Evolutionary conservation across 805 yeast genomes (phyloP).

Genomic region (Pichia nanzhaoensis): DNA sequence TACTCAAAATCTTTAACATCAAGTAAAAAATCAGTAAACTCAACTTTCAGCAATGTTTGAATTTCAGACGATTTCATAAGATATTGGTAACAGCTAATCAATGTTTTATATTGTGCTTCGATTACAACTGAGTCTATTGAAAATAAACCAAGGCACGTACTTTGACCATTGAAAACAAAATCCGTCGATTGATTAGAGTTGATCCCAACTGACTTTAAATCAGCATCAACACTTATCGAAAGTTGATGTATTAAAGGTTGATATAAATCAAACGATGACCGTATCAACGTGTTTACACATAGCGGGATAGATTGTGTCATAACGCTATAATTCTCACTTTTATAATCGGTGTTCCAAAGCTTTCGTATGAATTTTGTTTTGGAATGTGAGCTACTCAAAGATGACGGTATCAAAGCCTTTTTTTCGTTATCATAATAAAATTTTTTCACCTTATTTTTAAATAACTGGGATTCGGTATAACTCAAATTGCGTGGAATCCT

Average conservation of each 20-base stretch:
- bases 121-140: background rate
- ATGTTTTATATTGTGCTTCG: background rate
- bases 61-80: background rate
- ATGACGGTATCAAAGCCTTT: slow-evolving; percentile 6
- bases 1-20: slow-evolving; percentile 10
- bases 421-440: slow-evolving; percentile 5
- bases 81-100: background rate
- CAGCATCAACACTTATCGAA: background rate
- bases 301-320: slow-evolving; percentile 6
- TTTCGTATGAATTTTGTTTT: slow-evolving; percentile 2
- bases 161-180: slow-evolving; percentile 8
- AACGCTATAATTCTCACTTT: background rate
- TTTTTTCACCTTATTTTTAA: slow-evolving; percentile 5
- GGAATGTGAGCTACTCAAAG: background rate
- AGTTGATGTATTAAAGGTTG: slow-evolving; percentile 2
- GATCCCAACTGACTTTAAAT: background rate
- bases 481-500: background rate
- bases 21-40: background rate
- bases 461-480: background rate
- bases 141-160: slow-evolving; percentile 8
- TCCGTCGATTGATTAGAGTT: slow-evolving; percentile 3
- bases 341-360: slow-evolving; percentile 6
- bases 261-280: background rate
- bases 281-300: background rate
- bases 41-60: background rate